phyloP scores from a whole-genome alignment of 2,329 filamentous ascomycete genomes.

The Venturia pyrina region DNA sequence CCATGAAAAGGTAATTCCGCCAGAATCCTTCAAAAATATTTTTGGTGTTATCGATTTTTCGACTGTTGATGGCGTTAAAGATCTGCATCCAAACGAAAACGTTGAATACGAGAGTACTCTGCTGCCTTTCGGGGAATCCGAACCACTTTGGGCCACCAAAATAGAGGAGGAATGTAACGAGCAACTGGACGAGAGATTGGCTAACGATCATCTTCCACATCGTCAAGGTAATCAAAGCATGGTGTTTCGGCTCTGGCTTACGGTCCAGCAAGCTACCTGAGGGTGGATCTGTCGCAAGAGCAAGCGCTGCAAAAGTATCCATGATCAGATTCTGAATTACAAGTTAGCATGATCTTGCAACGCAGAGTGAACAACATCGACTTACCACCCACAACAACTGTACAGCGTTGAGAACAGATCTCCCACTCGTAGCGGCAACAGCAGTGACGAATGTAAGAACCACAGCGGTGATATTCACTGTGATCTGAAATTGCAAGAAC shows the following conservation, averaged over 20 bases:
- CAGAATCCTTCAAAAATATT: slow-evolving; percentile 89
- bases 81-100: slow-evolving; percentile 99
- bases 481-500: slow-evolving; percentile 56
- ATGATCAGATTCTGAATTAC: slow-evolving; percentile 68
- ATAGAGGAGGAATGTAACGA: slow-evolving; percentile 69
- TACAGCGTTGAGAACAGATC: slow-evolving; percentile 74
- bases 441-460: slow-evolving; percentile 79
- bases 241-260: slow-evolving; percentile 66
- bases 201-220: slow-evolving; percentile 99
- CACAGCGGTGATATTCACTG: slow-evolving; percentile 88
- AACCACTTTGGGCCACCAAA: slow-evolving; percentile 59
- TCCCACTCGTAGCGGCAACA: slow-evolving; percentile 57
- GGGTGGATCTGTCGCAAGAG: slow-evolving; percentile 83
- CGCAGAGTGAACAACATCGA: not conserved
- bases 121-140: slow-evolving; percentile 40
- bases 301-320: slow-evolving; percentile 87
- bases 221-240: slow-evolving; percentile 69
- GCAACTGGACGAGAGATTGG: slow-evolving; percentile 80
- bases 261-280: slow-evolving; percentile 70
- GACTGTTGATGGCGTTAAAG: slow-evolving; percentile 97
- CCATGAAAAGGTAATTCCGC: slow-evolving; percentile 80
- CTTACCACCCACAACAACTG: slow-evolving; percentile 75
- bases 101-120: slow-evolving; percentile 82
- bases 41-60: slow-evolving; percentile 85
- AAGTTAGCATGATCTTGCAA: not conserved